Conservation (phyloP, 768 basidiomycete genomes). For the Leccinum sublutescens region DNA sequence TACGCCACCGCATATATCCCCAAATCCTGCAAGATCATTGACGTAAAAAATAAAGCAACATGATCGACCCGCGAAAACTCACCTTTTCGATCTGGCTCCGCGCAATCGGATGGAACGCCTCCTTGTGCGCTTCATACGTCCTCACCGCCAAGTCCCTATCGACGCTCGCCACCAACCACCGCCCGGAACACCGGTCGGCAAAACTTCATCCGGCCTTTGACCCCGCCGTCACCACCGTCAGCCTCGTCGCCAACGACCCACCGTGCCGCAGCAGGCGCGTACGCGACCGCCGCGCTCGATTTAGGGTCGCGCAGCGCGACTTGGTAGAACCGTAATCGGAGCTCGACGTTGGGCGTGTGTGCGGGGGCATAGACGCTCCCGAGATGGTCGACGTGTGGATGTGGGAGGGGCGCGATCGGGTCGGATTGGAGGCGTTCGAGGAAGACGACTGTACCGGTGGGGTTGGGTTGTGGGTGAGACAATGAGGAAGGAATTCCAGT, state of each 20-base stretch:
- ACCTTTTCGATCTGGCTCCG: slow-evolving; percentile 49
- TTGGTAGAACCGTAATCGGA: slow-evolving; percentile 42
- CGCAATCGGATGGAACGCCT: too few species aligned
- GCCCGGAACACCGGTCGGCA: slow-evolving; percentile 26
- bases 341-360: slow-evolving; percentile 65
- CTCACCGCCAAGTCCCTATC: too few species aligned
- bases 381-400: slow-evolving; percentile 56
- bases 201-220: too few species aligned
- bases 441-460: slow-evolving; percentile 63
- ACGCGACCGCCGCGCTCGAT: slow-evolving; percentile 30
- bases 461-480: too few species aligned
- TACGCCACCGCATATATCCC: slow-evolving; percentile 1
- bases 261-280: too few species aligned
- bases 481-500: too few species aligned
- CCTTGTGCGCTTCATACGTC: too few species aligned
- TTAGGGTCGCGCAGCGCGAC: slow-evolving; percentile 35
- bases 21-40: slow-evolving; percentile 9
- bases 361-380: slow-evolving; percentile 48
- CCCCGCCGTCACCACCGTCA: slow-evolving; percentile 16
- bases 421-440: slow-evolving; percentile 68
- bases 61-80: neutral
- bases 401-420: slow-evolving; percentile 54
- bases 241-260: too few species aligned
- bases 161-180: slow-evolving; percentile 22
- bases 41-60: neutral